Conservation (phyloP, 2,329 filamentous ascomycete genomes). For the Colletotrichum endophyticum region DNA sequence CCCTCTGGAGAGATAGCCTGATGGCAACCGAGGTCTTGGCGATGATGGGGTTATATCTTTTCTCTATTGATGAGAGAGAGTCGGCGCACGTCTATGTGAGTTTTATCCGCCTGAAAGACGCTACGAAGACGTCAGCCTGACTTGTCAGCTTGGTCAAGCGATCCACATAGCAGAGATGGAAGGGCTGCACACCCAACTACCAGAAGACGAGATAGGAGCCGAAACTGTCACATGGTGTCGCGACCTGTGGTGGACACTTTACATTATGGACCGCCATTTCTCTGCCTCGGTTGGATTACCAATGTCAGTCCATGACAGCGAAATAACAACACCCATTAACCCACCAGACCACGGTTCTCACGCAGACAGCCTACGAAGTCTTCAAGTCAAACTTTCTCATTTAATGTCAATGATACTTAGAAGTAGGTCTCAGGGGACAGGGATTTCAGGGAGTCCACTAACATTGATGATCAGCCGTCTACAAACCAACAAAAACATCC, state of each 20-base stretch:
- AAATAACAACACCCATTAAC: not conserved
- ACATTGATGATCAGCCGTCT: not conserved
- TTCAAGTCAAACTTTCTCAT: not conserved
- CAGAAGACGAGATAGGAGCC: conserved; percentile 36
- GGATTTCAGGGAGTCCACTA: not conserved
- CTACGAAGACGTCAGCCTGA: not conserved
- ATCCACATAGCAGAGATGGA: conserved; percentile 44
- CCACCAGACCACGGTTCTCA: not conserved
- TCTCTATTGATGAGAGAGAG: conserved; percentile 40
- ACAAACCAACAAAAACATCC: not conserved
- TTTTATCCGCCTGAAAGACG: not conserved
- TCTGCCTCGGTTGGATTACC: conserved; percentile 27
- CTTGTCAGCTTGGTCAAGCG: conserved; percentile 38
- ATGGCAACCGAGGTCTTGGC: conserved; percentile 40
- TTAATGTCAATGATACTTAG: not conserved
- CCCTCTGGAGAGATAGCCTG: conserved; percentile 39
- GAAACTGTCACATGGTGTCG: conserved; percentile 37
- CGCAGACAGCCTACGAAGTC: not conserved
- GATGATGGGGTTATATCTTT: conserved; percentile 38
- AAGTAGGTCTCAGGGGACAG: not conserved
- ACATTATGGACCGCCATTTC: conserved; percentile 44
- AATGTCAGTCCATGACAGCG: not conserved
- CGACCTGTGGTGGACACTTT: conserved; percentile 45
- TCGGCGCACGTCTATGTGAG: conserved; percentile 23
- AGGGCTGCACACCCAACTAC: conserved; percentile 43